Evolutionary conservation across 495 filamentous ascomycete species (phyloP), one percentile per base, ranked within the genome.

Genomic region (Aspergillus leporis): DNA sequence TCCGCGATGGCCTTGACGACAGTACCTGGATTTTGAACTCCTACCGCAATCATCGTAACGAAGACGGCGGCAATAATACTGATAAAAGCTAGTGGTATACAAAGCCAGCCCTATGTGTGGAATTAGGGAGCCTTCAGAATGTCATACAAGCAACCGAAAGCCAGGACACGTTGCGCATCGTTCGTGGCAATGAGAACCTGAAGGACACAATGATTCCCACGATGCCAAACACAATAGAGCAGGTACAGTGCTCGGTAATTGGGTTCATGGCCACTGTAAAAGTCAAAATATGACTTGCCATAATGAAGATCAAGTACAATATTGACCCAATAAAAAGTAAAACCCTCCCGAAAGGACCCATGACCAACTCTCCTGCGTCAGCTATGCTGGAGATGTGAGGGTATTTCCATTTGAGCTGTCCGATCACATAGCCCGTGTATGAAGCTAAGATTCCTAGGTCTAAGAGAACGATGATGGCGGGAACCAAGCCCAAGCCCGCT

Each of bases 371-470:
- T 8, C 85, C 84, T n/a, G 81, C 87, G 64, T 91, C 87, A 12
- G 84, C 82, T 60, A 90, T 85, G 65, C 83, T 81, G 56, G 81
- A 69, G 12, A 90, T 79, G 22, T 85, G 70, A 1, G 89, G 88
- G 64, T 83, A 83, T 50, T 74, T 77, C 41, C 84, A 51, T 67
- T 89, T 90, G 64, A 91, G 83, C 68, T 89, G 85, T 32, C 84
- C 87, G 56, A 91, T 78, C 38, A 89, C 79, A 58, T 84, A 87
- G 61, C 85, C 85, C 19, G 85, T 87, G 71, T 90, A 91, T 31
- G 84, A 83, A 34, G 87, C 83, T 9, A 88, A 48, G 23, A 86
- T 56, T 9, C 88, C 88, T 14, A 88, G 63, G 14, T 67, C 62
- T 47, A 86, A 70, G 85, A 90, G 51, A 79, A 86, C 78, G n/a